A percentile compares a stretch with the other conserved stretches of the same genome.
These are phyloP conservation scores for Ajuga chamaepitys DNA, from an alignment of 257 asterid species.

Conservation along the genomic window DNA sequence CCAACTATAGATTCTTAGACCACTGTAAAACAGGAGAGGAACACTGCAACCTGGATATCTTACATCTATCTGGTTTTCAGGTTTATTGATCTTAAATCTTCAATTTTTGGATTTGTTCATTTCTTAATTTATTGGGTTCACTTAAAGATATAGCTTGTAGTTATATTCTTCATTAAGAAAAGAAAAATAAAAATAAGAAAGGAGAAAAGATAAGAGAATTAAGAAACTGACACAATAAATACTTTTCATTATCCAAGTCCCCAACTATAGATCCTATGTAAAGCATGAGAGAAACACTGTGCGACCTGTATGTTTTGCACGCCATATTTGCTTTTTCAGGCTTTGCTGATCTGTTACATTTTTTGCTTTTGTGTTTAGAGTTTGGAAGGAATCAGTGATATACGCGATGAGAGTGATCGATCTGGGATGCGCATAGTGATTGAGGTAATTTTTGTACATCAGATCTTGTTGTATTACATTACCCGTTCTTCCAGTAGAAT, in stretches of 20 bases:
- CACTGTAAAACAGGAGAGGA: too few species aligned
- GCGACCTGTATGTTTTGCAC: too few species aligned
- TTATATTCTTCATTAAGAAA: constrained; percentile 1
- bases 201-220: too few species aligned
- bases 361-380: constrained; percentile 32
- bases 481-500: constrained; percentile 4
- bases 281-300: too few species aligned
- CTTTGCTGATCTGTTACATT: too few species aligned
- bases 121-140: constrained; percentile 6
- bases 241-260: too few species aligned
- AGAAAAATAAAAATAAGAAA: too few species aligned
- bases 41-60: not conserved
- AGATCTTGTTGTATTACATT: constrained; percentile 9
- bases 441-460: constrained; percentile 58
- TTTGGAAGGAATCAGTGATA: constrained; percentile 95
- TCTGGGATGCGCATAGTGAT: constrained; percentile 94
- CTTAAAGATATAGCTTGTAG: not conserved
- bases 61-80: not conserved
- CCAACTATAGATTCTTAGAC: too few species aligned
- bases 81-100: not conserved
- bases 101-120: not conserved
- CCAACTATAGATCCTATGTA: too few species aligned
- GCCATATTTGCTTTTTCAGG: too few species aligned
- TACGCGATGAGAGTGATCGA: constrained; percentile 99
- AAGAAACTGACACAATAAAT: too few species aligned